Evolutionary conservation across 495 filamentous ascomycete species (phyloP).

Genomic region (Cenococcum geophilum): DNA sequence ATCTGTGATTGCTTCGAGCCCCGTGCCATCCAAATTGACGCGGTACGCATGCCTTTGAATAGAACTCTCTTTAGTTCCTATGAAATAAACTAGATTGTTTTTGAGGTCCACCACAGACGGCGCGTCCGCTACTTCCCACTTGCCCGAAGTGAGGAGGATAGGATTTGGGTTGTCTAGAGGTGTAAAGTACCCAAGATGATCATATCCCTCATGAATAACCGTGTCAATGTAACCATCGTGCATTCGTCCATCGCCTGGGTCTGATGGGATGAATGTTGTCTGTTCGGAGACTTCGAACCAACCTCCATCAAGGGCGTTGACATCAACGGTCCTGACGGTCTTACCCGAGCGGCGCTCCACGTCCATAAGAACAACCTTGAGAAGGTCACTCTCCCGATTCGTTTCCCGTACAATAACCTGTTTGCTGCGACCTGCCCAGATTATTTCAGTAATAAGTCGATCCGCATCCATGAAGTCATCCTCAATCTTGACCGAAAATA

Average conservation of each 20-base stretch:
- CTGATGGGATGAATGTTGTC: constrained; percentile 80
- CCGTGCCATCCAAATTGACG: constrained; percentile 73
- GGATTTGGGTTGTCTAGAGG: constrained; percentile 78
- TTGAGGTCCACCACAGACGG: constrained; percentile 82
- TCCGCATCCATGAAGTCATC: constrained; percentile 75
- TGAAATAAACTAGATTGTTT: constrained; percentile 82
- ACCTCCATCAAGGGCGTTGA: constrained; percentile 78
- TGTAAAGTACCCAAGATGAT: constrained; percentile 93
- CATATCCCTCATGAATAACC: constrained; percentile 76
- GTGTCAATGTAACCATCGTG: constrained; percentile 92
- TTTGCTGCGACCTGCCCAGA: constrained; percentile 71
- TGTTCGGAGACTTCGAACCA: constrained; percentile 94
- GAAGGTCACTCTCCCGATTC: constrained; percentile 85
- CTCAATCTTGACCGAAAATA: constrained; percentile 70
- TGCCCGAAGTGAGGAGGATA: constrained; percentile 74
- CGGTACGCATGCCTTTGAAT: constrained; percentile 88
- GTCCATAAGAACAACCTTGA: constrained; percentile 82
- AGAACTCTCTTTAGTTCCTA: constrained; percentile 77
- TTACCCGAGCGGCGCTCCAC: constrained; percentile 68
- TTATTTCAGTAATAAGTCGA: constrained; percentile 83
- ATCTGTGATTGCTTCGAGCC: constrained; percentile 65
- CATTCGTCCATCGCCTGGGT: constrained; percentile 66
- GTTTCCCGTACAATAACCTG: constrained; percentile 84
- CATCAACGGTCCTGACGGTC: constrained; percentile 69
- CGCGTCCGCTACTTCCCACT: constrained; percentile 89